Base-by-base conservation (phyloP, 192 early-diverging fungal species). In the Podochytrium sp. region DNA sequence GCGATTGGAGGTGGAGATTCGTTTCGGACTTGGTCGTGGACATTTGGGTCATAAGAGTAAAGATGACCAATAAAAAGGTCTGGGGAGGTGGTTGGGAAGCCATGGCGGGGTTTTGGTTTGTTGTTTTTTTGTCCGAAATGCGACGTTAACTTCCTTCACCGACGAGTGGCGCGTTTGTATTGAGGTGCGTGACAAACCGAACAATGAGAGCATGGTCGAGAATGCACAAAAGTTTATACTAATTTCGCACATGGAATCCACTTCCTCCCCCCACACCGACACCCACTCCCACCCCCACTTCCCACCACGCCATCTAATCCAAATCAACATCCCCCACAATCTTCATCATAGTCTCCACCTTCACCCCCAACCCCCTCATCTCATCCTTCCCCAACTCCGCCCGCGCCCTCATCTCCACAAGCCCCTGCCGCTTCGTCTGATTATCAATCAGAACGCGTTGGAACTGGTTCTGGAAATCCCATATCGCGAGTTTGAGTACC, bases 391-490 rank as follows among this genome's bases (percentile, higher is more conserved):
- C 39, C 37, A 75, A 20, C 56, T 75, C 74, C 3, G 67, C 68
- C 10, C 35, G n/a, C 2, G 50, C 25, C 32, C 75, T 32, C 68
- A 63, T 23, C 33, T 50, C 53, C 6, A 47, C 68, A 37, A 63
- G 63, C 34, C 50, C 49, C 43, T 81, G 65, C 40, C 74, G 30
- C n/a, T 55, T 65, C 16, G 23, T 73, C 56, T 79, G 59, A 12
- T 29, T 39, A 29, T 86, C 84, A 30, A 58, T 74, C 55, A 88
- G 67, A 3, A 78, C 60, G 30, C 77, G 57, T 29, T 73, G 72
- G 72, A 88, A 88, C 73, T 82, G 84, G 61, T 75, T 83, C 60
- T 87, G 83, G 75, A 88, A 81, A 12, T 85, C 83, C 75, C 81
- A 85, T n/a, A 88, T 79, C 30, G 79, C 77, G 16, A 81, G 41